Base-by-base conservation (phyloP, 2,329 filamentous ascomycete species). In the Pyrenochaeta sp. region DNA sequence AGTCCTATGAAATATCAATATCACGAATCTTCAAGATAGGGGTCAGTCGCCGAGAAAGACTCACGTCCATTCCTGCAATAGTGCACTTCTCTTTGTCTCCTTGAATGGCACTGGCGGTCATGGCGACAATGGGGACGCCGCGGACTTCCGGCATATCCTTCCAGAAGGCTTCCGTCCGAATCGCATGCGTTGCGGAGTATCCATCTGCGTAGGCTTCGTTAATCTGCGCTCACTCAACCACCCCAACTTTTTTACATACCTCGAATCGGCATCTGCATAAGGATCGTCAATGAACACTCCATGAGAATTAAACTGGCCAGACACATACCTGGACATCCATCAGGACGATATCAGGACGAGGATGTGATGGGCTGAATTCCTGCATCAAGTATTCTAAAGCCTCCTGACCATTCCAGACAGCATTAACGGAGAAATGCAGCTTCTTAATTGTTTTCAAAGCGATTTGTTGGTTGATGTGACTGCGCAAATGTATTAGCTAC, bases 31-130 rank as follows among this genome's bases (percentile, higher is more conserved):
- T 51, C 40, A 20, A 14, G 10, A 52, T 47, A 48, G 45, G 47
- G 50, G 36, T 46, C 44, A 50, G 14, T 18, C 20, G 29, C 23
- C 42, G 17, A 31, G 46, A 17, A 45, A n/a, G 15, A 67, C 69
- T 71, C 49, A 73, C 71, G 58, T 92, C 89, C 90, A 92, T 92
- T 29, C 90, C 90, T 7, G 88, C 87, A 56, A 82, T 83, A 54
- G 85, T 83, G 68, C 89, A 92, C 68, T 91, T 91, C 69, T 92
- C 89, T 43, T 83, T 81, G 65, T 92, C 90, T 4, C 90, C 90
- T 68, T 91, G 88, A 35, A 92, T 91, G 0, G 90, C 90, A 3
- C 87, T 90, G 4, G 89, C 90, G 0, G 90, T 92, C 88, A 92
- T 91, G n/a, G 90, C 90, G 32, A 92, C 87, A 45, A 92, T 91